Evolutionary conservation across 257 asterid species (phyloP), one percentile per base, ranked within the genome.

Genomic region (Solanum sejunctum): DNA sequence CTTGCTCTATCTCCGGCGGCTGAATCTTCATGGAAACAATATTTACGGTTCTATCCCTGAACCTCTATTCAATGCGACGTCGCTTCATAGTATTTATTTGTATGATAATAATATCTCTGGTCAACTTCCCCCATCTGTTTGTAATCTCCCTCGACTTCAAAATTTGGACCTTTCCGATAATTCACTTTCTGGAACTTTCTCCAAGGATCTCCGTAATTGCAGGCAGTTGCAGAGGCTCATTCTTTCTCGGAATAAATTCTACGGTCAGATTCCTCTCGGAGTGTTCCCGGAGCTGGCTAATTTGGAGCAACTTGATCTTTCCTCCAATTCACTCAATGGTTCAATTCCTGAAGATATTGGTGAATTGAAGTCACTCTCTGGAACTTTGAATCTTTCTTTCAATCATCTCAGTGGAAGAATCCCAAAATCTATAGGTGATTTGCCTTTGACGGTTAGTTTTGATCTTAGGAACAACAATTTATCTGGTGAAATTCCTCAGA

Each of bases 401-500:
- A 96, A 96, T 86, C 97, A 93, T 75, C 95, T 96, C 43, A 81
- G 88, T 2, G 97, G 98, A 63, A 73, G 75, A 36, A 92, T 96
- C 58, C 99, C 99, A 0, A 93, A 92, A 85, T 85, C 90, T 55
- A 81, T 96, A 23, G 98, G 97, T 15, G 96, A 96, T 89, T 88
- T 96, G 81, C 92, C 96, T 0, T 89, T 95, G 64, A 95, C 98
- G 0, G 98, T 95, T 85, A 96, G 97, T 83, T 94, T 96, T 84
- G 98, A 94, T 88, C 97, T 96, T 43, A 91, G 95, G 91, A 87
- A 87, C 26, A 96, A 96, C 51, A 89, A 93, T 83, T 88, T 96
- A 84, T 91, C 91, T 16, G 99, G 99, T 18, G 97, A 94, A 89
- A 93, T 96, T 85, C 99, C 99, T 0, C 97, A 95, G 84, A 89